A percentile compares a stretch with the other conserved stretches of the same genome.
Conservation (phyloP, 2,329 filamentous ascomycete genomes). For the Trichoderma cornu-damae region DNA sequence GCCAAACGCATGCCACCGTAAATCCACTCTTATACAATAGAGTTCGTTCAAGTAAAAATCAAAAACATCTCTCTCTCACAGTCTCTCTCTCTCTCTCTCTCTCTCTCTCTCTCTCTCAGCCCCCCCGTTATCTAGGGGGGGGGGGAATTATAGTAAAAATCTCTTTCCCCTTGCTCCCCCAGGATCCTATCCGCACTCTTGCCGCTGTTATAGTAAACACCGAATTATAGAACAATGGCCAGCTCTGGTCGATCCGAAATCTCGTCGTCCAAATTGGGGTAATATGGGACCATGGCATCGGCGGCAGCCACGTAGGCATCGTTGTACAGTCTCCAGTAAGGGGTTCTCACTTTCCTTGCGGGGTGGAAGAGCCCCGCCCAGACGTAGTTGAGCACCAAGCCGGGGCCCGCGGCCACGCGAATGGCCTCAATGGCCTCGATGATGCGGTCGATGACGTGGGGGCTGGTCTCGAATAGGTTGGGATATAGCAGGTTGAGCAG, state of each 20-base stretch:
- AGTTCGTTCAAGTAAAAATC: background rate
- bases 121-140: background rate
- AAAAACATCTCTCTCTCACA: background rate
- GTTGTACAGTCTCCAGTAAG: slow-evolving; percentile 97
- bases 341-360: slow-evolving; percentile 85
- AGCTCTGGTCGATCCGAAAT: slow-evolving; percentile 73
- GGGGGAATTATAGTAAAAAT: too few species aligned
- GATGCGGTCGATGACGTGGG: slow-evolving; percentile 96
- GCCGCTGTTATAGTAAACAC: background rate
- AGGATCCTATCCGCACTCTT: background rate
- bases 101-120: background rate
- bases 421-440: slow-evolving; percentile 97
- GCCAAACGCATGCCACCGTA: slow-evolving; percentile 13
- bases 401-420: slow-evolving; percentile 85
- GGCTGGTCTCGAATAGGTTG: slow-evolving; percentile 95
- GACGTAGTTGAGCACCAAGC: slow-evolving; percentile 93
- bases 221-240: slow-evolving; percentile 66
- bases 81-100: background rate
- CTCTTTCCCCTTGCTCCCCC: too few species aligned
- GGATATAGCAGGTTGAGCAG: slow-evolving; percentile 93
- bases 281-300: slow-evolving; percentile 94
- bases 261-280: slow-evolving; percentile 79
- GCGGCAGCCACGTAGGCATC: slow-evolving; percentile 92
- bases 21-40: slow-evolving; percentile 13
- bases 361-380: slow-evolving; percentile 98